A percentile compares a stretch with the other conserved stretches of the same genome.
These are phyloP conservation scores for Powellomyces hirtus DNA, from an alignment of 192 early-diverging fungal species.

Conservation along the genomic window DNA sequence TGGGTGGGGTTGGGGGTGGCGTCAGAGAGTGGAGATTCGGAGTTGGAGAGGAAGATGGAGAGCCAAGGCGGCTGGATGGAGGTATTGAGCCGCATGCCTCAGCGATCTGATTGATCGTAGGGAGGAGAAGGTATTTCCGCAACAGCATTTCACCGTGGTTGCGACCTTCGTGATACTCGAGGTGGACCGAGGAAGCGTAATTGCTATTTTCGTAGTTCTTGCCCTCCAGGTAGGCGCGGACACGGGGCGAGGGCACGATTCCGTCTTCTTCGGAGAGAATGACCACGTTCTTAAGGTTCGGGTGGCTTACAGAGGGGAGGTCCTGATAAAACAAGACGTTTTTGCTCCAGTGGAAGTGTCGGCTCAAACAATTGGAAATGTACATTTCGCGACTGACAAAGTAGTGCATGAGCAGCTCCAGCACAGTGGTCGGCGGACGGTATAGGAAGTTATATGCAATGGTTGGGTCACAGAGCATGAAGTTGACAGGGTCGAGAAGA, in stretches of 20 bases:
- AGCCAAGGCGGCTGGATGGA: too few relatives aligned
- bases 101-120: not conserved
- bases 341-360: conserved; percentile 38
- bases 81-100: conserved; percentile 1
- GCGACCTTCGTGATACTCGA: conserved; percentile 6
- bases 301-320: conserved; percentile 15
- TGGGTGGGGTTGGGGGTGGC: not conserved
- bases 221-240: conserved; percentile 13
- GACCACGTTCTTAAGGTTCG: not conserved
- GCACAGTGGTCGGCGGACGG: conserved; percentile 21
- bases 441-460: conserved; percentile 60
- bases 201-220: not conserved
- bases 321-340: conserved; percentile 35
- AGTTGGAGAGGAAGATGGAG: too few relatives aligned
- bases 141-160: conserved; percentile 18
- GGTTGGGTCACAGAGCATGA: conserved; percentile 61
- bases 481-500: conserved; percentile 68
- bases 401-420: conserved; percentile 51
- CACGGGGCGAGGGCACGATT: conserved; percentile 16
- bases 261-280: conserved; percentile 1
- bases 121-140: not conserved
- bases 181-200: not conserved
- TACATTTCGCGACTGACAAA: conserved; percentile 60
- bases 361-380: conserved; percentile 56
- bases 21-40: too few relatives aligned